Percentiles rank a stretch among this genome's conserved stretches.
These are phyloP conservation scores for Mycogone perniciosa DNA, from an alignment of 2,329 filamentous ascomycete genomes.

Conservation along the genomic window DNA sequence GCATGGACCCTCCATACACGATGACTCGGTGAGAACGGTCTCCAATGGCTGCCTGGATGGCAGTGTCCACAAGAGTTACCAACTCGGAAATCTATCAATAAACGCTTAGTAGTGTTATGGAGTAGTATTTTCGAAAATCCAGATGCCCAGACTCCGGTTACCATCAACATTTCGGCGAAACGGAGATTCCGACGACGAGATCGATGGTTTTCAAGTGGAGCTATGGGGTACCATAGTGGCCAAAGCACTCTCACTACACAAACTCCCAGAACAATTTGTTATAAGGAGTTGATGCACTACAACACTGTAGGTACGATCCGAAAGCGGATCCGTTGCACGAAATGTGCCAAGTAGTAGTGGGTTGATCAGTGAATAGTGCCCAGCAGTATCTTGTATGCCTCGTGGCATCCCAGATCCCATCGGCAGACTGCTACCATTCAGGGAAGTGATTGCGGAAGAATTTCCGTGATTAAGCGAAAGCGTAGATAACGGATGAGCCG, in stretches of 20 bases:
- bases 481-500: background rate
- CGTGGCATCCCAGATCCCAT: background rate
- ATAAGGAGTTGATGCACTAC: no score
- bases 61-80: background rate
- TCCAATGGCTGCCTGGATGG: background rate
- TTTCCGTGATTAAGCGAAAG: conserved; percentile 14
- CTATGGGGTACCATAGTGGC: background rate
- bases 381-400: background rate
- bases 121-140: no score
- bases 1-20: no score
- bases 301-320: no score
- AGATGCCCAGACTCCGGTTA: background rate
- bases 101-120: no score
- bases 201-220: background rate
- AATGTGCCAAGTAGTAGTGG: background rate
- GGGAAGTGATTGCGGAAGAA: conserved; percentile 4
- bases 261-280: no score
- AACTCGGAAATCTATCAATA: no score
- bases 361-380: background rate
- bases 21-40: no score
- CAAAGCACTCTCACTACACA: no score
- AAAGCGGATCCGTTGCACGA: background rate
- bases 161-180: background rate
- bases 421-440: background rate
- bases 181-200: background rate